phyloP scores from a whole-genome alignment of 2,329 filamentous ascomycete species.

The Malbranchea zuffiana region DNA sequence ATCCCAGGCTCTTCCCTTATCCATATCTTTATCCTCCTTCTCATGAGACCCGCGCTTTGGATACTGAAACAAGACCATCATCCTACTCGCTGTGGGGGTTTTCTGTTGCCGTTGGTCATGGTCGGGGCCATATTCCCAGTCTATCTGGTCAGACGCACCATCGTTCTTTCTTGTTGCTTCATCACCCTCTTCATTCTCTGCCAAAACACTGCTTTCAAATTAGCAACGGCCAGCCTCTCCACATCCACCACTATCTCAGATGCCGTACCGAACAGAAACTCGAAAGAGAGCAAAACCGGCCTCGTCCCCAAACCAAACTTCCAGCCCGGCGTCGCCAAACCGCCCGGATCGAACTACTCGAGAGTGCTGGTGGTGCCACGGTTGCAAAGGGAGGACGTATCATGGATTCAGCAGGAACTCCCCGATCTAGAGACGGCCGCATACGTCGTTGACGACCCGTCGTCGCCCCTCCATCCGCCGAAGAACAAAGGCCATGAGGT shows the following conservation, averaged over 20 bases:
- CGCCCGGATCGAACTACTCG: slow-evolving; percentile 43
- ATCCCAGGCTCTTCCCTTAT: no score
- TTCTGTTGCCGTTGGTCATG: no score
- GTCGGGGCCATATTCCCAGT: no score
- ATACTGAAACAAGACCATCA: no score
- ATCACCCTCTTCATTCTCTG: neutral
- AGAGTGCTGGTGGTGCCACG: slow-evolving; percentile 45
- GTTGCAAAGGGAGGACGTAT: slow-evolving; percentile 41
- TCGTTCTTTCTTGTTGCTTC: neutral
- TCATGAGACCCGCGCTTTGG: no score
- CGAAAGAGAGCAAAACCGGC: neutral
- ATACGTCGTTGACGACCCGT: slow-evolving; percentile 44
- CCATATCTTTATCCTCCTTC: no score
- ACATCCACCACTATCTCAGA: neutral
- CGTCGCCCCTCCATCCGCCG: slow-evolving; percentile 41
- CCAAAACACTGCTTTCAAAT: neutral
- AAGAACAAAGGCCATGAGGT: slow-evolving; percentile 53
- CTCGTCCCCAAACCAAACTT: slow-evolving; percentile 6
- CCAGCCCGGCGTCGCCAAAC: slow-evolving; percentile 30
- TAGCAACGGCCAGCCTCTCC: neutral
- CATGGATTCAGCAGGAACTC: slow-evolving; percentile 46
- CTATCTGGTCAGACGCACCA: no score
- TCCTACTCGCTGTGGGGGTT: no score
- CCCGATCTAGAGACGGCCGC: slow-evolving; percentile 39
- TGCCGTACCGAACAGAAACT: neutral